These are phyloP conservation scores for Lichtheimia ramosa DNA, from an alignment of 371 early-diverging fungal species.

Conservation along the genomic window DNA sequence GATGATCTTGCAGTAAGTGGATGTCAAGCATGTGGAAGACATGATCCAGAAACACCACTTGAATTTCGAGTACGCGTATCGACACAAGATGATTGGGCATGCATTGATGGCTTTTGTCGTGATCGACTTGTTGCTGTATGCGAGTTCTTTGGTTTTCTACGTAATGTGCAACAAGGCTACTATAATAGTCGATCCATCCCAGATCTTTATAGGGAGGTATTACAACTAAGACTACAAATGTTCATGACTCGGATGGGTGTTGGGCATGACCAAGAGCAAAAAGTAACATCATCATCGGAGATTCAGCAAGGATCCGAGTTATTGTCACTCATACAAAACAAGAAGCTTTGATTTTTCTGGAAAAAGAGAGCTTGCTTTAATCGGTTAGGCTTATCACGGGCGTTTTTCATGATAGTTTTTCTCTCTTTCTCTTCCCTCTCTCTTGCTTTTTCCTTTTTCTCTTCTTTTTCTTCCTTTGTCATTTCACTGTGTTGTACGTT, in stretches of 20 bases:
- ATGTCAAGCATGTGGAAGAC: slow-evolving; percentile 87
- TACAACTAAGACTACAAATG: slow-evolving; percentile 86
- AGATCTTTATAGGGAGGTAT: slow-evolving; percentile 81
- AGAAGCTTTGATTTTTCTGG: no score
- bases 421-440: slow-evolving; percentile 2
- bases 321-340: no score
- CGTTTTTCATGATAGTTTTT: neutral
- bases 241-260: slow-evolving; percentile 35
- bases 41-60: slow-evolving; percentile 41
- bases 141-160: slow-evolving; percentile 91
- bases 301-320: no score
- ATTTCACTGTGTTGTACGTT: no score
- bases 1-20: slow-evolving; percentile 43
- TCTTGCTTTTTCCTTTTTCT: neutral
- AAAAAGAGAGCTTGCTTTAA: no score
- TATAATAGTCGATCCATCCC: slow-evolving; percentile 71
- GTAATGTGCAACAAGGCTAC: slow-evolving; percentile 83
- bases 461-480: neutral
- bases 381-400: no score
- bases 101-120: slow-evolving; percentile 84
- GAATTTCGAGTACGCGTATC: slow-evolving; percentile 82
- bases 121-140: slow-evolving; percentile 88
- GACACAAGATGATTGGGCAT: slow-evolving; percentile 78
- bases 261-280: no score
- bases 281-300: no score